Base-by-base conservation (phyloP, 23 red algal genomes). In the Pyropia haitanensis region DNA sequence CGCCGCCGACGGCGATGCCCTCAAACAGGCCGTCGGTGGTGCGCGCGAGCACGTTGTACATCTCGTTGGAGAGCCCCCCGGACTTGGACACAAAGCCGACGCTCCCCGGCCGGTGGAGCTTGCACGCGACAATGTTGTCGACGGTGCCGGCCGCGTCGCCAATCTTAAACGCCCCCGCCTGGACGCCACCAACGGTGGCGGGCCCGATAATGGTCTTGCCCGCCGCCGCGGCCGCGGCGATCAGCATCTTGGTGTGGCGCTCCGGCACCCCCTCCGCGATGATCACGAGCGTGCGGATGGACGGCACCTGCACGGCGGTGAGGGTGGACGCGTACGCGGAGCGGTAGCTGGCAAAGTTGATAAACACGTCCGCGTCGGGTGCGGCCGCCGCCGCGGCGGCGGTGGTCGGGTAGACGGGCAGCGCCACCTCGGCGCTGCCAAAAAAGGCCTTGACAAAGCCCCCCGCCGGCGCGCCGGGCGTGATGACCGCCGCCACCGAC, bases 361-460 rank as follows among this genome's bases (percentile, higher is more conserved):
- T 76, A 48, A 91, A 81, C 14, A 98, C 94, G 56, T 90, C 85
- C 17, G 94, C 81, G 20, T 80, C 61, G n/a, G 85, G 94, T 60
- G 91, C 78, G 54, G 77, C 72, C n/a, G 39, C 30, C 2, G 79
- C 60, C 18, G 94, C 94, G 17, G 79, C 94, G 53, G 71, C 85
- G 1, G 79, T 82, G 32, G 84, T 73, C 31, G 72, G 79, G 70
- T 91, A 98, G 16, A 90, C 85, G 16, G 94, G 94, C 31, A 98
- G 80, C 48, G 94, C 86, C 56, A 98, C 60, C 69, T 98, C 94
- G 31, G 51, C 39, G 48, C 80, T 70, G 7, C 94, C 94, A 27
- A 98, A 98, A 70, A 98, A 98, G 10, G 94, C 85, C 70, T 98
- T 98, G 49, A 74, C 80, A 73, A 98, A 98, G n/a, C 85, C 94